Conservation (phyloP, 1,284 basidiomycete genomes). For the Puccinia coronata region DNA sequence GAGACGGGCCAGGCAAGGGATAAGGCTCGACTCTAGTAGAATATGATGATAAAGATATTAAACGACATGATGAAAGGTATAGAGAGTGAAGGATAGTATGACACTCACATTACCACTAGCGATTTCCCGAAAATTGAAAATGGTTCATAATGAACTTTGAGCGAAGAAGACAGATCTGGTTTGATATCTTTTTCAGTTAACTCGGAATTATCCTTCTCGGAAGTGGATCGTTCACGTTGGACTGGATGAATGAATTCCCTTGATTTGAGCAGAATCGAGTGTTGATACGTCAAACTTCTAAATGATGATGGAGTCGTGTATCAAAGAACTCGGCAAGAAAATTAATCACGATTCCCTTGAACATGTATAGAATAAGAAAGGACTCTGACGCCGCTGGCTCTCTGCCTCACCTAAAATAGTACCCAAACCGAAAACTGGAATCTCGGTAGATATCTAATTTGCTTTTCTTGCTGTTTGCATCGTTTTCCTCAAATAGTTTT, state of each 20-base stretch:
- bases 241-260: constrained; percentile 36
- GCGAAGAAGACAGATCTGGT: constrained; percentile 5
- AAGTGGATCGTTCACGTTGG: not conserved
- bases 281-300: constrained; percentile 26
- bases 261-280: constrained; percentile 37
- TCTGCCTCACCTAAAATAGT: constrained; percentile 43
- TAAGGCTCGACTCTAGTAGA: constrained; percentile 33
- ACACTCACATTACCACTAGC: constrained; percentile 21
- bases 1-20: constrained; percentile 2
- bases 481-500: constrained; percentile 7
- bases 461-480: constrained; percentile 17
- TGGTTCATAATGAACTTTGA: constrained; percentile 39
- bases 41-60: not conserved
- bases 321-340: no score
- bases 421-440: constrained; percentile 31
- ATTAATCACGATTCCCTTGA: not conserved
- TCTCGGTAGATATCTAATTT: constrained; percentile 39
- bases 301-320: no score
- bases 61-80: not conserved
- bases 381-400: no score
- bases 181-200: constrained; percentile 19
- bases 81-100: not conserved
- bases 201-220: not conserved
- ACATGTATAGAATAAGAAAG: not conserved
- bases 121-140: constrained; percentile 43